These are phyloP conservation scores for Rubia tinctorum DNA, from an alignment of 305 asterid species.

Conservation along the genomic window DNA sequence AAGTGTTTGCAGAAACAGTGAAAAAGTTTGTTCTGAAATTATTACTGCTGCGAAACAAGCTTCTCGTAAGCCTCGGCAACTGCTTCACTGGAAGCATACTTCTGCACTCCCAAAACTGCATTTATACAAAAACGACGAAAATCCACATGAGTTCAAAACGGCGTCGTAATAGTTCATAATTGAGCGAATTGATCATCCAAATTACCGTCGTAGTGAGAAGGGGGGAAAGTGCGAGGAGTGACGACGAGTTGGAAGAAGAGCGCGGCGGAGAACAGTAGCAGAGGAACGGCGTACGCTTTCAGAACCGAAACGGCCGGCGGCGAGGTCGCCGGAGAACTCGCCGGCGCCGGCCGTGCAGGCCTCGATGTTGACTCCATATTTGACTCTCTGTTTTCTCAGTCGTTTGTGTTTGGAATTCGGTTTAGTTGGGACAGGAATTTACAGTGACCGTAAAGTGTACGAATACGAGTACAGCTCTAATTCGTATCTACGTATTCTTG, in stretches of 20 bases:
- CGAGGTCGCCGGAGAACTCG: slow-evolving; percentile 24
- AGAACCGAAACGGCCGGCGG: slow-evolving; percentile 34
- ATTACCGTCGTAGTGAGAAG: slow-evolving; percentile 80
- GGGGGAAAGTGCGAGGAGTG: slow-evolving; percentile 74
- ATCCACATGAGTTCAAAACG: not conserved
- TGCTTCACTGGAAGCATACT: slow-evolving; percentile 66
- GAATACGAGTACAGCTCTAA: not conserved
- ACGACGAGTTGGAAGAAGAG: slow-evolving; percentile 73
- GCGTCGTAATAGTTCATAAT: not conserved
- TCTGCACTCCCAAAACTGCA: slow-evolving; percentile 72
- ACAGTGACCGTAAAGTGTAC: not conserved
- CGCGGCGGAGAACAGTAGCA: slow-evolving; percentile 50
- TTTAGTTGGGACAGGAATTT: not conserved
- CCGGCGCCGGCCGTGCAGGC: slow-evolving; percentile 18
- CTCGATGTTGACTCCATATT: slow-evolving; percentile 37
- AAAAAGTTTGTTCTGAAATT: not conserved
- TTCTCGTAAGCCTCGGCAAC: slow-evolving; percentile 65
- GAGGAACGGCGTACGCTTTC: slow-evolving; percentile 67
- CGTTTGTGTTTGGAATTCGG: not conserved
- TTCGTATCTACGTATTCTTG: not conserved
- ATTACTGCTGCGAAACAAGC: slow-evolving; percentile 59
- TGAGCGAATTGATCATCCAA: not conserved
- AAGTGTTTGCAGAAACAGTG: not conserved
- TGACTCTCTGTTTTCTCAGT: not conserved
- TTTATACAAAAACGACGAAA: slow-evolving; percentile 13